phyloP scores from a whole-genome alignment of 108 stramenopile genomes.

The Parietichytrium sp. region DNA sequence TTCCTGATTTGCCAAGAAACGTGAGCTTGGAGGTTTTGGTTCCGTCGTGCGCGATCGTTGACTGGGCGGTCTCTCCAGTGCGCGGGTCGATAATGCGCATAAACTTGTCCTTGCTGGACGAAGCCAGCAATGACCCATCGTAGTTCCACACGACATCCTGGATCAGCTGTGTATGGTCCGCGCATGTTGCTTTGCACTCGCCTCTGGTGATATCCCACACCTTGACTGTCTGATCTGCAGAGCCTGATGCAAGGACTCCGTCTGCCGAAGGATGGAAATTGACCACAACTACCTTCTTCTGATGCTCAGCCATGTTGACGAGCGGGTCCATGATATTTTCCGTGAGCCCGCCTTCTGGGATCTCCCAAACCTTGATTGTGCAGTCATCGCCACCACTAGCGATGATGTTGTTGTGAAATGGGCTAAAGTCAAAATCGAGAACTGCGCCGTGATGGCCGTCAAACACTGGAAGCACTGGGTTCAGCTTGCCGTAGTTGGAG shows the following conservation, averaged over 20 bases:
- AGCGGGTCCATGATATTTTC: slow-evolving; percentile 77
- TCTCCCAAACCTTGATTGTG: slow-evolving; percentile 92
- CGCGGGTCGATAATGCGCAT: slow-evolving; percentile 85
- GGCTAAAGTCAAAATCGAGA: slow-evolving; percentile 91
- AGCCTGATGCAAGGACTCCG: slow-evolving; percentile 79
- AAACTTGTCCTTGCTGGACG: slow-evolving; percentile 90
- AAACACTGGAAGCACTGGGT: slow-evolving; percentile 72
- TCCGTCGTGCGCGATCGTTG: slow-evolving; percentile 85
- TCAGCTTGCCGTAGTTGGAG: slow-evolving; percentile 80
- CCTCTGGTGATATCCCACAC: slow-evolving; percentile 92
- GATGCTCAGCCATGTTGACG: slow-evolving; percentile 82
- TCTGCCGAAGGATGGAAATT: slow-evolving; percentile 87
- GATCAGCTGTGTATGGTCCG: slow-evolving; percentile 75
- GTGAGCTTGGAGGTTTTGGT: slow-evolving; percentile 82
- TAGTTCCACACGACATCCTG: slow-evolving; percentile 95
- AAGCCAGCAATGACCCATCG: slow-evolving; percentile 79
- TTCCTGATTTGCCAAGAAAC: slow-evolving; percentile 80
- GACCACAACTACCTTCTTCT: slow-evolving; percentile 85
- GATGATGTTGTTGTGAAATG: slow-evolving; percentile 1
- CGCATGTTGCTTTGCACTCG: slow-evolving; percentile 63
- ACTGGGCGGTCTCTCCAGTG: slow-evolving; percentile 56
- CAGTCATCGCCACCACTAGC: slow-evolving; percentile 63
- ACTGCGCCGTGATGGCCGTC: slow-evolving; percentile 88
- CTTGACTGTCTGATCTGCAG: slow-evolving; percentile 83
- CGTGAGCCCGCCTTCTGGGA: slow-evolving; percentile 86